Evolutionary conservation across 2,329 filamentous ascomycete genomes (phyloP).

Genomic region (Helotiales sp.): DNA sequence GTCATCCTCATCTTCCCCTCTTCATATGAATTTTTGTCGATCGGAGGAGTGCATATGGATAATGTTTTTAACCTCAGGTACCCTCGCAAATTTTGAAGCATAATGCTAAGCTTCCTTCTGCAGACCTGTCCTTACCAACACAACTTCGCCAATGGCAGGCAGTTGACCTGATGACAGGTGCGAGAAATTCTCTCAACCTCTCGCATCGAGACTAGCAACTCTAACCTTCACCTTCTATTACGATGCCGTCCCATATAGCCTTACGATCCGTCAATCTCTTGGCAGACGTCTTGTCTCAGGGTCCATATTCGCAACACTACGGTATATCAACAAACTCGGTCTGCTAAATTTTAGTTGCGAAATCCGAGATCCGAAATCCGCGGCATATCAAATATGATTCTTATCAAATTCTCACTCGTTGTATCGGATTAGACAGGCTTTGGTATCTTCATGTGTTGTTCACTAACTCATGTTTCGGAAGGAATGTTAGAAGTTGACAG

Average conservation of each 20-base stretch:
- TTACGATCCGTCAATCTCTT: not conserved
- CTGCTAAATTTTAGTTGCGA: too few species aligned
- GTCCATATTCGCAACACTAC: not conserved
- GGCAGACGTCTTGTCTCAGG: not conserved
- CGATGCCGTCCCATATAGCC: not conserved
- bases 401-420: not conserved
- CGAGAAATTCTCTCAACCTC: not conserved
- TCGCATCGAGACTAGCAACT: not conserved
- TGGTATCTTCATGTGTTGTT: constrained; percentile 1
- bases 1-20: too few species aligned
- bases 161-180: not conserved
- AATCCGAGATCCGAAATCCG: too few species aligned
- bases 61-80: not conserved
- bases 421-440: constrained; percentile 12
- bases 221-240: not conserved
- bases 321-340: too few species aligned
- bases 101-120: not conserved
- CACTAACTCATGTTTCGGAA: not conserved
- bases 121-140: not conserved
- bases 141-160: not conserved
- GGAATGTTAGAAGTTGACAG: constrained; percentile 2
- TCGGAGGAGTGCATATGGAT: not conserved
- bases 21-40: not conserved
- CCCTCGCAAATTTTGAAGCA: not conserved
- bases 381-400: too few species aligned